Conservation (phyloP, 163 green algal species). For the Chlamydomonas reinhardtii region DNA sequence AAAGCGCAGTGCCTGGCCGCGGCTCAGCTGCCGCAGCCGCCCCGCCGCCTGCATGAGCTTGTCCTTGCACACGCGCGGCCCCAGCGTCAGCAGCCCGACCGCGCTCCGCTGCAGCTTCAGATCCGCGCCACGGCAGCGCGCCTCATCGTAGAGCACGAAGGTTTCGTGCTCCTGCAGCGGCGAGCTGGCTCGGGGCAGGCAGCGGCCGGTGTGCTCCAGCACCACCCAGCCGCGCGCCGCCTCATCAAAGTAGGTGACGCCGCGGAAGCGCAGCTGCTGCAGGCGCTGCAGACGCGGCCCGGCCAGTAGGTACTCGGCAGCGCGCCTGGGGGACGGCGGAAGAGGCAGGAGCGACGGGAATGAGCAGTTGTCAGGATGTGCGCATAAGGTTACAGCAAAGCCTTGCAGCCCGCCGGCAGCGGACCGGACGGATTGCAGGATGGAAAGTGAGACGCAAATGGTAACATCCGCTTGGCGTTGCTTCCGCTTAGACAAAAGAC, state of each 20-base stretch:
- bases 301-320: conserved; percentile 37
- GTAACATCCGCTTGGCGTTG: too few relatives aligned
- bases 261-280: conserved; percentile 35
- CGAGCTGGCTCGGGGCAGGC: conserved; percentile 36
- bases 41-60: conserved; percentile 74
- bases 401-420: too few relatives aligned
- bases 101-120: conserved; percentile 64
- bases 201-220: conserved; percentile 51
- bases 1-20: conserved; percentile 64
- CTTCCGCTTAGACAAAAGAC: too few relatives aligned
- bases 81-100: conserved; percentile 72
- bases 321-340: neutral
- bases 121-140: conserved; percentile 69
- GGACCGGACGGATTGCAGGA: too few relatives aligned
- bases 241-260: conserved; percentile 55
- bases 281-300: conserved; percentile 3
- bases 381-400: too few relatives aligned
- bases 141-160: conserved; percentile 71
- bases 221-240: conserved; percentile 19
- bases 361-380: too few relatives aligned
- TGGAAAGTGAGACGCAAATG: too few relatives aligned
- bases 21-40: conserved; percentile 61
- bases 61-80: conserved; percentile 62
- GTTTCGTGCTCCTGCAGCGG: conserved; percentile 58
- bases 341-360: too few relatives aligned